These are phyloP conservation scores for Oryza nivara DNA, from an alignment of 176 grass and related monocot genomes.

Conservation along the genomic window DNA sequence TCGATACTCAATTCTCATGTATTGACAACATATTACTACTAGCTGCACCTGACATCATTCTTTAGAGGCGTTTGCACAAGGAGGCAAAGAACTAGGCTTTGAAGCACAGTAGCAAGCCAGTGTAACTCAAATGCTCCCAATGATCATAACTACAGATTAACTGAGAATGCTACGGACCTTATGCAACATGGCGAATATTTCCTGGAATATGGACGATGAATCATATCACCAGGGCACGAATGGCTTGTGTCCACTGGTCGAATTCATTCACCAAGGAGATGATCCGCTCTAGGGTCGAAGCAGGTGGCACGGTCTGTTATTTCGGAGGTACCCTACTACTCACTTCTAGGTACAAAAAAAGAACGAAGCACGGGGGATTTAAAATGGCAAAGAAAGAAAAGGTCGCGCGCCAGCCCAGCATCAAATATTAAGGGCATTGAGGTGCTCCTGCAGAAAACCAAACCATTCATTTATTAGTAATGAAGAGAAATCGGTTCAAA, in stretches of 20 bases:
- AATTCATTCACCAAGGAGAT: slow-evolving; percentile 13
- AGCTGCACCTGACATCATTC: neutral
- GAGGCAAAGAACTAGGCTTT: neutral
- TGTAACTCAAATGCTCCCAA: neutral
- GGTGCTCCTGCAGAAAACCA: slow-evolving; percentile 48
- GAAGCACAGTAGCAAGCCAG: neutral
- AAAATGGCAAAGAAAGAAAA: slow-evolving; percentile 14
- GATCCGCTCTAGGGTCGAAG: slow-evolving; percentile 28
- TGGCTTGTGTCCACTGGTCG: neutral
- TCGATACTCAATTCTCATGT: neutral
- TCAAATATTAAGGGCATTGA: slow-evolving; percentile 56
- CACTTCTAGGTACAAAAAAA: slow-evolving; percentile 49
- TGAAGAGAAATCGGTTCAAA: no score
- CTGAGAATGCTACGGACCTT: neutral
- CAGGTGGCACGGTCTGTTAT: slow-evolving; percentile 42
- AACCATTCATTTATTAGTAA: slow-evolving; percentile 1
- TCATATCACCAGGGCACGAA: neutral
- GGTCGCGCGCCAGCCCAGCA: slow-evolving; percentile 44
- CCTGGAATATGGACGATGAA: neutral
- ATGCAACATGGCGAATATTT: slow-evolving; percentile 3
- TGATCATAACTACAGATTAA: neutral
- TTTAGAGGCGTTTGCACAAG: neutral
- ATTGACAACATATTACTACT: neutral
- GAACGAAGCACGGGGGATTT: neutral
- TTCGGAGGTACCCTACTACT: slow-evolving; percentile 35